Percentiles rank a stretch among this genome's conserved stretches.
Evolutionary conservation across 2,329 filamentous ascomycete genomes (phyloP).

Genomic region (Magnaporthales sp.): DNA sequence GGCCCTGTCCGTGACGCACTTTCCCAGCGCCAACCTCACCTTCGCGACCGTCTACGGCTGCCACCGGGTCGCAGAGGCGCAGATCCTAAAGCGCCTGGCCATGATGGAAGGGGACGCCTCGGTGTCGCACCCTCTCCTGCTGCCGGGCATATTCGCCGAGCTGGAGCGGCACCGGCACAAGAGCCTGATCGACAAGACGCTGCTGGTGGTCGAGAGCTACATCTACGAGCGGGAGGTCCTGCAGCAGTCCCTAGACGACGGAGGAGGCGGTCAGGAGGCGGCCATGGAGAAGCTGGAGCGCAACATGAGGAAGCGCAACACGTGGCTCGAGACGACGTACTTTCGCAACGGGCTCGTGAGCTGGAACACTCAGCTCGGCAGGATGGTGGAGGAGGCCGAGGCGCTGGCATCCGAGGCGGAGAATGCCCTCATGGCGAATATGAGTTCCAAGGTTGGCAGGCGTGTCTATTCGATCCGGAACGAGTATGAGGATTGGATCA

Average conservation of each 20-base stretch:
- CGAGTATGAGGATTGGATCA: constrained; percentile 22
- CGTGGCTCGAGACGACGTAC: constrained; percentile 18
- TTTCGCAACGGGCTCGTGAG: constrained; percentile 16
- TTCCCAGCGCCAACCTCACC: constrained; percentile 13
- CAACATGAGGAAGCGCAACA: constrained; percentile 11
- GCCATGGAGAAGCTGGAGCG: constrained; percentile 1
- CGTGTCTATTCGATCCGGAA: constrained; percentile 15
- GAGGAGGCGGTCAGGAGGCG: background rate
- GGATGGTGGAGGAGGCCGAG: constrained; percentile 11
- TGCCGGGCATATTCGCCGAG: constrained; percentile 22
- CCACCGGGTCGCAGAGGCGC: constrained; percentile 7
- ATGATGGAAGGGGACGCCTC: background rate
- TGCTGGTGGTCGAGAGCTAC: constrained; percentile 14
- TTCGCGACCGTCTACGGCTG: constrained; percentile 18
- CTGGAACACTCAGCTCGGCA: constrained; percentile 16
- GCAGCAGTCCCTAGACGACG: constrained; percentile 6
- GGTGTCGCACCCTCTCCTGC: constrained; percentile 16
- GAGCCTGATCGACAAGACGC: constrained; percentile 11
- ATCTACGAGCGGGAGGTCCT: constrained; percentile 14
- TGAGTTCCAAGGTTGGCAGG: background rate
- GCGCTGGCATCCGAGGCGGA: constrained; percentile 3
- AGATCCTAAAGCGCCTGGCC: constrained; percentile 12
- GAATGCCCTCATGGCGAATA: background rate
- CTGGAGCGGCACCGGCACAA: constrained; percentile 19
- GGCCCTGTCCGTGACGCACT: constrained; percentile 16